Base-by-base conservation (phyloP, 78 protist species). In the Isochrysis galbana region DNA sequence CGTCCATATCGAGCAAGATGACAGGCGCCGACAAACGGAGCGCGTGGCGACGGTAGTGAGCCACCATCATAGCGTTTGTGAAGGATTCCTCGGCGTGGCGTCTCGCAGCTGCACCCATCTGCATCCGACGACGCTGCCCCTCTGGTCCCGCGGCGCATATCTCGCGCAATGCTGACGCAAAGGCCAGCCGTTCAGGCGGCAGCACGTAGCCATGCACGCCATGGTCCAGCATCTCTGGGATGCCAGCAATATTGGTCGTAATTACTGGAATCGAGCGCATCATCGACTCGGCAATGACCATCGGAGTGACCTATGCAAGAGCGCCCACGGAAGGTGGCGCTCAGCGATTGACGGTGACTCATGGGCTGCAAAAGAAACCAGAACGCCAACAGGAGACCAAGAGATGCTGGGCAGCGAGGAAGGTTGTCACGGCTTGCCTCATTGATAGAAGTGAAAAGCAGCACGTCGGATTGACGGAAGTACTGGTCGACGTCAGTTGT, bases 271-370 rank as follows among this genome's bases (percentile, higher is more conserved):
- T 69, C 38, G 77, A 23, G 26, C 77, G 77, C 77, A 69, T 69
- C 77, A 69, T 69, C 77, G 77, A 69, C 77, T 69, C 77, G 14
- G 77, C 77, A 69, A 69, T 69, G 34, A 69, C 77, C 77, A 69
- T 69, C 36, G 77, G 77, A 11, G 77, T 69, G 38, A 69, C 77
- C 77, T 54, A 19, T n/a, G n/a, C n/a, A n/a, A n/a, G n/a, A n/a
- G n/a, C n/a, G n/a, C n/a, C n/a, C n/a, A n/a, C n/a, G n/a, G n/a
- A n/a, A n/a, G n/a, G n/a, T n/a, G n/a, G n/a, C n/a, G n/a, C n/a
- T n/a, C n/a, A n/a, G n/a, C n/a, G n/a, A n/a, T n/a, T n/a, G n/a
- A n/a, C n/a, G n/a, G n/a, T n/a, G n/a, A n/a, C n/a, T n/a, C n/a
- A n/a, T n/a, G n/a, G n/a, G n/a, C n/a, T n/a, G n/a, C n/a, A n/a